These are phyloP conservation scores for Russula sp. DNA, from an alignment of 768 basidiomycete species.

Conservation along the genomic window DNA sequence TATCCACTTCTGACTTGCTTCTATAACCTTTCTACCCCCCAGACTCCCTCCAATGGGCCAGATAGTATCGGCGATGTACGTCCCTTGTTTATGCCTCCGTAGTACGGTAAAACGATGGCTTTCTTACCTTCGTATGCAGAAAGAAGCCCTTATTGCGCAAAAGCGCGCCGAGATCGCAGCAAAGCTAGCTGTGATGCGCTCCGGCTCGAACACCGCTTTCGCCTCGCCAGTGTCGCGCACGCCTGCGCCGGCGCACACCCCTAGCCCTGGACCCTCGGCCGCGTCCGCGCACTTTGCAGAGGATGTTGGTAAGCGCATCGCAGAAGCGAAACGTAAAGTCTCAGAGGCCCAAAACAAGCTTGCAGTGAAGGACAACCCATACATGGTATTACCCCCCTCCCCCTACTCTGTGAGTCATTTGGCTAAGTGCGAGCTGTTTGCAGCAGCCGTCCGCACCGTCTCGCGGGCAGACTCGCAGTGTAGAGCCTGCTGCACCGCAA, in stretches of 20 bases:
- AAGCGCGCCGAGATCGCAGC: conserved; percentile 81
- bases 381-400: conserved; percentile 54
- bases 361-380: conserved; percentile 75
- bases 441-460: conserved; percentile 45
- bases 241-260: conserved; percentile 24
- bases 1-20: conserved; percentile 47
- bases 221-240: conserved; percentile 26
- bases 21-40: conserved; percentile 58
- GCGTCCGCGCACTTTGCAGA: conserved; percentile 35
- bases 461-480: conserved; percentile 46
- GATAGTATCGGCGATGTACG: conserved; percentile 4
- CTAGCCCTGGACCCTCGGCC: conserved; percentile 25
- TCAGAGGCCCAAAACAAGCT: conserved; percentile 74
- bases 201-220: conserved; percentile 16
- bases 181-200: conserved; percentile 56
- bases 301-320: conserved; percentile 63
- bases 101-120: not conserved
- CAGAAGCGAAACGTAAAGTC: conserved; percentile 81
- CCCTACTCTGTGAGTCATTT: not conserved
- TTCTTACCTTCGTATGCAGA: conserved; percentile 16
- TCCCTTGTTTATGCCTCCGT: conserved; percentile 1
- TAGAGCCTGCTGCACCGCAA: conserved; percentile 61
- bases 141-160: conserved; percentile 68
- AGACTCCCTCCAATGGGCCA: conserved; percentile 47
- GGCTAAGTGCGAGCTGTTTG: not conserved